These are phyloP conservation scores for Nakaseomyces uthaithaninus DNA, from an alignment of 1,139 yeast species.

Conservation along the genomic window DNA sequence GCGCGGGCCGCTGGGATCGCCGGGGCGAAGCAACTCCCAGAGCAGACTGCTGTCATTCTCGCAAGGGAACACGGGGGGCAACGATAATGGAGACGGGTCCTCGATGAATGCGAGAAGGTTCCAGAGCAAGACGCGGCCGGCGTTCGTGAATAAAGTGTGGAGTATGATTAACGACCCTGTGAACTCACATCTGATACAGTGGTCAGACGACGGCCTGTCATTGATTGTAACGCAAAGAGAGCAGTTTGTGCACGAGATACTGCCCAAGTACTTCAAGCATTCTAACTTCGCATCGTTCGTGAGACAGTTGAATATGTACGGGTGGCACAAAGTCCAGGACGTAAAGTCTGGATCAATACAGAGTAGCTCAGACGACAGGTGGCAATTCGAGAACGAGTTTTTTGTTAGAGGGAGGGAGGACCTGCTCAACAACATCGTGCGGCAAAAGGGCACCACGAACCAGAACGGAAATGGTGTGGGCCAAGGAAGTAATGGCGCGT, in stretches of 20 bases:
- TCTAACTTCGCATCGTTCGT: slow-evolving; percentile 92
- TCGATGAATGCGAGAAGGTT: slow-evolving; percentile 2
- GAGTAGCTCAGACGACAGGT: slow-evolving; percentile 33
- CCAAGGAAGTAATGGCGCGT: not conserved
- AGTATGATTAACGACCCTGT: slow-evolving; percentile 80
- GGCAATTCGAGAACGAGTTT: slow-evolving; percentile 80
- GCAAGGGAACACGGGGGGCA: slow-evolving; percentile 8
- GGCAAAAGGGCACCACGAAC: slow-evolving; percentile 31
- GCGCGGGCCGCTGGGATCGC: slow-evolving; percentile 2
- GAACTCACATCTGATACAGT: slow-evolving; percentile 63
- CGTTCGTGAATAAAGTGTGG: slow-evolving; percentile 90
- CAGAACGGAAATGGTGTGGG: not conserved
- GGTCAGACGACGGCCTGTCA: slow-evolving; percentile 81
- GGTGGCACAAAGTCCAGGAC: slow-evolving; percentile 84
- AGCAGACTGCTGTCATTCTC: too few species aligned
- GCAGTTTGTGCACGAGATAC: slow-evolving; percentile 72
- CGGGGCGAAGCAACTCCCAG: too few species aligned
- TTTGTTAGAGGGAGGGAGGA: slow-evolving; percentile 66
- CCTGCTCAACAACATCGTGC: slow-evolving; percentile 62
- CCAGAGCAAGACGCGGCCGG: slow-evolving; percentile 49
- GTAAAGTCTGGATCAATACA: slow-evolving; percentile 34
- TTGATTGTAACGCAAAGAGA: slow-evolving; percentile 82
- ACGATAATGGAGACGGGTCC: slow-evolving; percentile 1
- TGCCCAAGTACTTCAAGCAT: slow-evolving; percentile 90
- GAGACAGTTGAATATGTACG: slow-evolving; percentile 89